phyloP scores from a whole-genome alignment of 225 moss, liverwort and hornwort species.

The Asterella californica region DNA sequence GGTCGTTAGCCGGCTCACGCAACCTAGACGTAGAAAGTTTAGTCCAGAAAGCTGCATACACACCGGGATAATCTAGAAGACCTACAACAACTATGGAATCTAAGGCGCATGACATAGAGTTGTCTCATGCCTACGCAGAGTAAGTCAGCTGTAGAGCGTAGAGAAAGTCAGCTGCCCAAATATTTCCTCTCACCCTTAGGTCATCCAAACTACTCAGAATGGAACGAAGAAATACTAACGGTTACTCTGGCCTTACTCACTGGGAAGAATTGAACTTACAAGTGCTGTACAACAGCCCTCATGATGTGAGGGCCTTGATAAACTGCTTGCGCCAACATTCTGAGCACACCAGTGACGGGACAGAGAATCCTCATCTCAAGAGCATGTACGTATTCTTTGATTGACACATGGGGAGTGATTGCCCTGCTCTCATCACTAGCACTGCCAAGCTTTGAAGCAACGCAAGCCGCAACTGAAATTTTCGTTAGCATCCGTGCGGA shows the following conservation, averaged over 20 bases:
- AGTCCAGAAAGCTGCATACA: no score
- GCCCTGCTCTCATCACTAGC: slow-evolving; percentile 15
- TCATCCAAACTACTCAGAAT: not conserved
- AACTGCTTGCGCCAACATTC: slow-evolving; percentile 69
- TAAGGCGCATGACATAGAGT: no score
- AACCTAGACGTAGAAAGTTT: not conserved
- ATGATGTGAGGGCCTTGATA: slow-evolving; percentile 64
- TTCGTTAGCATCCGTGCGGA: slow-evolving; percentile 52
- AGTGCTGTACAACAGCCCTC: slow-evolving; percentile 63
- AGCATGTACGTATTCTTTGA: slow-evolving; percentile 24
- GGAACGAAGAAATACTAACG: no score
- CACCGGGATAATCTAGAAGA: no score
- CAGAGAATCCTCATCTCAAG: slow-evolving; percentile 30
- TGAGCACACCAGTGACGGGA: slow-evolving; percentile 50
- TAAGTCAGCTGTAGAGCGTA: no score
- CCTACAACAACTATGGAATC: no score
- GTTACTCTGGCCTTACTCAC: not conserved
- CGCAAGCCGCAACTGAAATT: slow-evolving; percentile 58
- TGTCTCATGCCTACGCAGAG: no score
- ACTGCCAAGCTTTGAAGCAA: slow-evolving; percentile 35
- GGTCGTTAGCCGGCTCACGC: not conserved
- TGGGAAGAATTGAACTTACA: slow-evolving; percentile 46
- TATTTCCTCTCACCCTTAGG: not conserved
- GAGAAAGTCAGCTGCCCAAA: no score
- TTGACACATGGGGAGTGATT: slow-evolving; percentile 18